Base-by-base conservation (phyloP, 768 basidiomycete genomes). In the Sporobolomyces pararoseus region DNA sequence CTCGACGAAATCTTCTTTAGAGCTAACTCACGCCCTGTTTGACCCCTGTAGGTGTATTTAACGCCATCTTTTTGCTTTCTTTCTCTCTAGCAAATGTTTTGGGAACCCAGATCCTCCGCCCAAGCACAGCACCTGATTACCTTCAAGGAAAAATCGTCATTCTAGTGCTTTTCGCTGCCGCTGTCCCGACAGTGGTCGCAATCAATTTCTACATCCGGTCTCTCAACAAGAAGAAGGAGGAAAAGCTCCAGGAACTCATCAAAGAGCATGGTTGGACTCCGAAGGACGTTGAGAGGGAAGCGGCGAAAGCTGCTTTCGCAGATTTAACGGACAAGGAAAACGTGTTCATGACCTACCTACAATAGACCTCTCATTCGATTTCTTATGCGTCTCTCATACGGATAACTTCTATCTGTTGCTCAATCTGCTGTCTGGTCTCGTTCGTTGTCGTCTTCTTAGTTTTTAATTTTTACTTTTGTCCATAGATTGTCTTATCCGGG, bases 61-160 rank as follows among this genome's bases (percentile, higher is more conserved):
- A 70, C 52, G 63, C 42, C 0, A 25, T 62, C 31, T 70, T 70
- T 42, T 27, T 70, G 1, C 4, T 23, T 4, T 27, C 52, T 2
- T 72, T 72, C 21, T 61, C 51, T 2, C 68, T 85, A 25, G 85
- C 86, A 23, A 87, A 87, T 74, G 85, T 86, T 54, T 81, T 86
- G 64, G 87, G 87, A 7, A 82, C 85, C 0, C 83, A 85, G 76
- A 86, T 87, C 35, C 86, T 88, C 75, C 84, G 83, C 37, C 84
- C 86, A 0, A 82, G 84, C 70, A 85, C 85, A 69, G 85, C 85
- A 3, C 86, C 86, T 0, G 81, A 76, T 21, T 88, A 88, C 76
- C 84, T 86, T 35, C 86, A 86, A 13, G 87, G 86, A 27, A 88
- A 88, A 75, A 84, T 84, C 19, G 83, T 87, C 1, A 86, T 88